phyloP scores from a whole-genome alignment of 306 rosid species.

The Arachis stenosperma region DNA sequence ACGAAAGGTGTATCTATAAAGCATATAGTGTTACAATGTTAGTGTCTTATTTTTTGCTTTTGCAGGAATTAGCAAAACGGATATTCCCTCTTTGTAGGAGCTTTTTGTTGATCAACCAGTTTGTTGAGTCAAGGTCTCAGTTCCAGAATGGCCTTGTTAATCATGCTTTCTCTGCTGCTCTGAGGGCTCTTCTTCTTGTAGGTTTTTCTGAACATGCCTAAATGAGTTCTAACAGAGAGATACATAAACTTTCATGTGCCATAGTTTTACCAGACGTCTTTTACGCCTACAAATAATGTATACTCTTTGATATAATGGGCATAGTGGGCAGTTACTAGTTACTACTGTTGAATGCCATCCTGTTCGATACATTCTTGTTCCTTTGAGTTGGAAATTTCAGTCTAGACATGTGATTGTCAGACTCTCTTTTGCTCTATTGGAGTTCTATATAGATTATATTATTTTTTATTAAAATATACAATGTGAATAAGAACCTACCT shows the following conservation, averaged over 20 bases:
- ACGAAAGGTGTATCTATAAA: no score
- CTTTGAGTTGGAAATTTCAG: neutral
- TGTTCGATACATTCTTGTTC: slow-evolving; percentile 4
- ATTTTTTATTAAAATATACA: slow-evolving; percentile 29
- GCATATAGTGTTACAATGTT: slow-evolving; percentile 6
- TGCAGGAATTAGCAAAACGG: slow-evolving; percentile 92
- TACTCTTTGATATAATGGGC: neutral
- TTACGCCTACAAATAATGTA: neutral
- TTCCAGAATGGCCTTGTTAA: slow-evolving; percentile 92
- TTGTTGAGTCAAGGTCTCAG: slow-evolving; percentile 89
- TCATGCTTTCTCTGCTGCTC: slow-evolving; percentile 98
- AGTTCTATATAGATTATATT: slow-evolving; percentile 13
- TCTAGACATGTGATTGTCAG: slow-evolving; percentile 8
- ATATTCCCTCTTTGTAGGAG: slow-evolving; percentile 85
- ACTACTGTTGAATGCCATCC: neutral
- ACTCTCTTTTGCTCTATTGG: slow-evolving; percentile 25
- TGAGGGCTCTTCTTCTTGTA: slow-evolving; percentile 92
- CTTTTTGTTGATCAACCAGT: slow-evolving; percentile 75
- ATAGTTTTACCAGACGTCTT: neutral
- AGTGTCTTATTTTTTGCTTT: slow-evolving; percentile 11
- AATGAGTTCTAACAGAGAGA: neutral
- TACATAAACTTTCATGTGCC: neutral
- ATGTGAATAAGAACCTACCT: slow-evolving; percentile 35
- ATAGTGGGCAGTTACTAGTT: no score
- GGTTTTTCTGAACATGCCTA: slow-evolving; percentile 38